Conservation (phyloP, 2,329 filamentous ascomycete species). For the Microdochium paspali region DNA sequence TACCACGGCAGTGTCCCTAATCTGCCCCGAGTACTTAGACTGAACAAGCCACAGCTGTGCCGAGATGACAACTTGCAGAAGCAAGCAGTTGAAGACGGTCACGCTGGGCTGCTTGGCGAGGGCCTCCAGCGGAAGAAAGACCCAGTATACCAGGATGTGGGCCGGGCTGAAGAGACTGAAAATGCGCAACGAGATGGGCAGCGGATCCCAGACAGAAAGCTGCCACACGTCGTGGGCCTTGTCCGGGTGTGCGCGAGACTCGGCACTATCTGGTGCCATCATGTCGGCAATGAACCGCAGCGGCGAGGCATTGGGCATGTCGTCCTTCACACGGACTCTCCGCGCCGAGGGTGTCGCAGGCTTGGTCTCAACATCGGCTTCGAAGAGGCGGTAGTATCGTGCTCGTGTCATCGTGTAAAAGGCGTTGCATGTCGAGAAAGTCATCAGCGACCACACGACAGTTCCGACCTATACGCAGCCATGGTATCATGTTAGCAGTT, state of each 20-base stretch:
- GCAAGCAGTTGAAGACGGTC: conserved; percentile 73
- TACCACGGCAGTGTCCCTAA: conserved; percentile 74
- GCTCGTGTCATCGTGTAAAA: conserved; percentile 73
- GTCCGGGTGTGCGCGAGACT: conserved; percentile 76
- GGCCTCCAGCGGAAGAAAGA: conserved; percentile 70
- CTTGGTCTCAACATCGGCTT: conserved; percentile 67
- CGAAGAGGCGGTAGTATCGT: conserved; percentile 85
- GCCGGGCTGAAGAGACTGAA: conserved; percentile 90
- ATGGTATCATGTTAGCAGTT: neutral
- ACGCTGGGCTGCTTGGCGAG: conserved; percentile 76
- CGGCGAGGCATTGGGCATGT: conserved; percentile 63
- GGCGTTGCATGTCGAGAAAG: conserved; percentile 65
- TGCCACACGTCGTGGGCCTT: conserved; percentile 88
- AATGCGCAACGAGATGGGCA: conserved; percentile 70
- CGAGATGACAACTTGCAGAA: conserved; percentile 67
- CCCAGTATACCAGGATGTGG: conserved; percentile 82
- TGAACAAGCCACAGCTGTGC: conserved; percentile 67
- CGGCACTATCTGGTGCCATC: conserved; percentile 60
- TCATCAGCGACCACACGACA: conserved; percentile 59
- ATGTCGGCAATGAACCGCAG: conserved; percentile 63
- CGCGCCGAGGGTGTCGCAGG: conserved; percentile 78
- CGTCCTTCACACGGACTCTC: conserved; percentile 80
- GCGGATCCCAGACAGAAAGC: conserved; percentile 84
- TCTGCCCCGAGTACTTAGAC: conserved; percentile 69
- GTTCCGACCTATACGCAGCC: conserved; percentile 47